Evolutionary conservation across 805 yeast genomes (phyloP).

Genomic region (Candida ipomoeae): DNA sequence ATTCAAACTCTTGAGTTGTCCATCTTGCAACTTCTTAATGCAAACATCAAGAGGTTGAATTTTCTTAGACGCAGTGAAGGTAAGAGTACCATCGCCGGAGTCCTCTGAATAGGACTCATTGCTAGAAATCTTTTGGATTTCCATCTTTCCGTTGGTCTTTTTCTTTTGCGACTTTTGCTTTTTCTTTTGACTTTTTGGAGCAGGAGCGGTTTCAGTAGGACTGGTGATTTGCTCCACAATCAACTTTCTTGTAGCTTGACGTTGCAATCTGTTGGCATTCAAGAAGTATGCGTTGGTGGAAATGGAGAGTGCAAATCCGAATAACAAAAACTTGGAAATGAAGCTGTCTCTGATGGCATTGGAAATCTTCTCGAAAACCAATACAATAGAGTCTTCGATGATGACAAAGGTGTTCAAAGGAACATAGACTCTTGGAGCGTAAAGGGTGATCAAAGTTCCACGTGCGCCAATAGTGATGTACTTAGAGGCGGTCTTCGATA

Average conservation of each 20-base stretch:
- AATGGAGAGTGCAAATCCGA: conserved; percentile 69
- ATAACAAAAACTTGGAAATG: conserved; percentile 70
- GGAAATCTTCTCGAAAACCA: conserved; percentile 53
- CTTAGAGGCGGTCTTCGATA: conserved; percentile 41
- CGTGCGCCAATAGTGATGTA: conserved; percentile 42
- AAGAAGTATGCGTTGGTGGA: conserved; percentile 80
- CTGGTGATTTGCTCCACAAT: conserved; percentile 36
- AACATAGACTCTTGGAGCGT: conserved; percentile 53
- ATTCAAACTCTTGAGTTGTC: conserved; percentile 59
- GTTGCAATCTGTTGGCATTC: conserved; percentile 75
- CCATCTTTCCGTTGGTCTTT: neutral
- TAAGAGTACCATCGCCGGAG: conserved; percentile 17
- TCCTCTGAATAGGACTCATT: conserved; percentile 7
- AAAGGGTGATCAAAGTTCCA: conserved; percentile 55
- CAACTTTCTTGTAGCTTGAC: conserved; percentile 40
- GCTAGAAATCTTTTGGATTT: neutral
- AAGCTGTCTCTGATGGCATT: conserved; percentile 73
- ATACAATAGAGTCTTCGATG: conserved; percentile 56
- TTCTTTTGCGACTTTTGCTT: neutral
- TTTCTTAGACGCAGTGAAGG: conserved; percentile 20
- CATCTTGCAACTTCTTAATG: conserved; percentile 59
- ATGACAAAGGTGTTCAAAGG: conserved; percentile 54
- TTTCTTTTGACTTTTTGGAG: neutral
- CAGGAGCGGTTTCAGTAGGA: conserved; percentile 18
- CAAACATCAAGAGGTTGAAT: conserved; percentile 61